Evolutionary conservation across 2,329 filamentous ascomycete genomes (phyloP), one percentile per base, ranked within the genome.

Genomic region (Diplodia scrobiculata): DNA sequence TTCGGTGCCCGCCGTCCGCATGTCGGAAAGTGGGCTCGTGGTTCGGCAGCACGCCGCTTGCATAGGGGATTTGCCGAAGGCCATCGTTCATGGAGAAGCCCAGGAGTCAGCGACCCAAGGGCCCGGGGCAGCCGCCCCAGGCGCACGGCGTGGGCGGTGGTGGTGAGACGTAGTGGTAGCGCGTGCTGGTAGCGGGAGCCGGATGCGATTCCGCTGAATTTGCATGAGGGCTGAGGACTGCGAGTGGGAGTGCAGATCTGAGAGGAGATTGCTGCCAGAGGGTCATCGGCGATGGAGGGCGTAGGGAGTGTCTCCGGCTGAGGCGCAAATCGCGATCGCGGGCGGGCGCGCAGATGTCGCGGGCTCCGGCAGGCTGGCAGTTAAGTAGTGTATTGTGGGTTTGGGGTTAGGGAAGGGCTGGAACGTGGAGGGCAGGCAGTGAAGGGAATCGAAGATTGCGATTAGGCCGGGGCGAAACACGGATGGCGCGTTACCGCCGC

Each of bases 381-480:
- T 58, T 58, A 58, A 45, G 53, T 58, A 58, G 53, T 45, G 53
- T 32, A n/a, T 27, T 4, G 36, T 27, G 21, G 41, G 55, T 25
- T 32, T 41, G 55, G 41, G 55, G 55, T 41, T 60, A 60, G 55
- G 55, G 55, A 36, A 45, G 53, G 27, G 53, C 53, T 58, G 53
- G 53, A 34, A 27, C 38, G 55, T 38, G 25, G 41, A 32, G 55
- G 38, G 9, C 21, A 11, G 53, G 45, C 45, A 25, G 38, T 17
- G 38, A 48, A 60, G 55, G 45, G 38, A 60, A 60, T 60, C 55
- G 55, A 60, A 60, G 55, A 60, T 60, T 47, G 55, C 55, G 55
- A 45, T 58, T 58, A 58, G 53, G 53, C 53, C 53, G 53, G 53
- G 34, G 53, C 53, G 53, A 19, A 36, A 58, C 53, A 58, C 45